These are phyloP conservation scores for Suillus spraguei DNA, from an alignment of 768 basidiomycete species.

Conservation along the genomic window DNA sequence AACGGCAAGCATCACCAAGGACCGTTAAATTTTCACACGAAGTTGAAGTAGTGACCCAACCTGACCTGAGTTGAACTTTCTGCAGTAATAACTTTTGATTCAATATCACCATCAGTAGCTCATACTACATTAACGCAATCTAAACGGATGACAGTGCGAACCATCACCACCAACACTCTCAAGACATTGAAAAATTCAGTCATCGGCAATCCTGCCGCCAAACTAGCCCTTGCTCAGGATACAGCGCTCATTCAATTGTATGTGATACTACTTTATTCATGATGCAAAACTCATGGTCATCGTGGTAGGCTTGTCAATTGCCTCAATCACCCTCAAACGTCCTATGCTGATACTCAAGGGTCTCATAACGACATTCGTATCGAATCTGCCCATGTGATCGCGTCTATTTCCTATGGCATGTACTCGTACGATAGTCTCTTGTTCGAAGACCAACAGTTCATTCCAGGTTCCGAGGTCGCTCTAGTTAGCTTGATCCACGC, in stretches of 20 bases:
- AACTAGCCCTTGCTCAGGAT: slow-evolving; percentile 59
- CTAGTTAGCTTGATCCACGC: slow-evolving; percentile 57
- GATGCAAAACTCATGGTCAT: background rate
- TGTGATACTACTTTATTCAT: slow-evolving; percentile 21
- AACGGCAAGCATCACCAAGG: too few relatives aligned
- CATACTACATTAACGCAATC: background rate
- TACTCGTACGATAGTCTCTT: background rate
- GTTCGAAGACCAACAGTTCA: background rate
- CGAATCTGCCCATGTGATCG: slow-evolving; percentile 75
- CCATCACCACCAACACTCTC: slow-evolving; percentile 38
- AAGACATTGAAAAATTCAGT: slow-evolving; percentile 76
- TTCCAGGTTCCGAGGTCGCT: slow-evolving; percentile 57
- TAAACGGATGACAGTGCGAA: slow-evolving; percentile 32
- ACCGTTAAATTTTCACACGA: too few relatives aligned
- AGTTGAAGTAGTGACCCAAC: background rate
- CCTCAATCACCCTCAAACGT: slow-evolving; percentile 45
- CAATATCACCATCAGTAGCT: background rate
- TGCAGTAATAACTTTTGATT: background rate
- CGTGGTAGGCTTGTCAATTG: slow-evolving; percentile 61
- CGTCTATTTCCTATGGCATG: slow-evolving; percentile 71
- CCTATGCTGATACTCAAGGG: slow-evolving; percentile 34
- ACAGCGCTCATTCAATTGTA: slow-evolving; percentile 57
- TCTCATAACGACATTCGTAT: slow-evolving; percentile 57
- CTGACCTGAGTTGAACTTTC: background rate
- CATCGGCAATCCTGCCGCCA: slow-evolving; percentile 80